These are phyloP conservation scores for Citrus medica DNA, from an alignment of 345 rosid genomes.

Conservation along the genomic window DNA sequence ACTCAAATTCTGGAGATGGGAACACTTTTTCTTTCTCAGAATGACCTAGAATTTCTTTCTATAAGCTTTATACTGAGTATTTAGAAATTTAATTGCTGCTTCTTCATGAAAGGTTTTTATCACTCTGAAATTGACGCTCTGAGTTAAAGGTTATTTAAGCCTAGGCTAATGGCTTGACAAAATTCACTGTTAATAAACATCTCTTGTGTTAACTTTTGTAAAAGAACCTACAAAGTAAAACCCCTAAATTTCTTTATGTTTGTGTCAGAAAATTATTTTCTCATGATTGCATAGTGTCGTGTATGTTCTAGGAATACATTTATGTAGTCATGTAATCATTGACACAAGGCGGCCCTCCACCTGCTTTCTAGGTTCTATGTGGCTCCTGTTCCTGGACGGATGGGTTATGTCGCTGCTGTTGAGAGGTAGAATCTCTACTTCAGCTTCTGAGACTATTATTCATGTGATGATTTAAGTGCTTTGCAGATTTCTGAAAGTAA, in stretches of 20 bases:
- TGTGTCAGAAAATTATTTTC: not conserved
- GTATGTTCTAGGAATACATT: not conserved
- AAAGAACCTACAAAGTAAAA: not conserved
- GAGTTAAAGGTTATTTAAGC: not conserved
- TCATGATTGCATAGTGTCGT: not conserved
- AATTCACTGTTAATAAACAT: no score
- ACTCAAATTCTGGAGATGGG: no score
- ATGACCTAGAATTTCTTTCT: no score
- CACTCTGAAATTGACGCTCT: not conserved
- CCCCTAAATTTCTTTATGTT: not conserved
- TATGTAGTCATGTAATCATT: not conserved
- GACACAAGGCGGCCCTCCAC: not conserved
- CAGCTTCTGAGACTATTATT: slow-evolving; percentile 10
- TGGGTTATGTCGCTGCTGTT: slow-evolving; percentile 77
- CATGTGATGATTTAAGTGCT: slow-evolving; percentile 11
- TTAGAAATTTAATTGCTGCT: not conserved
- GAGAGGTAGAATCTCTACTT: slow-evolving; percentile 49
- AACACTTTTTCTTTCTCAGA: no score
- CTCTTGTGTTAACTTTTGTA: not conserved
- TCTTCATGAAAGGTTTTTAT: not conserved
- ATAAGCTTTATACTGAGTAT: not conserved
- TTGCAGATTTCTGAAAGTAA: slow-evolving; percentile 78
- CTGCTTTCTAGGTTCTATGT: slow-evolving; percentile 67
- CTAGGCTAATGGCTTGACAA: not conserved
- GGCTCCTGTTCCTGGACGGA: slow-evolving; percentile 75